These are phyloP conservation scores for Solanum aculeatissimum DNA, from an alignment of 305 asterid species.

Conservation along the genomic window DNA sequence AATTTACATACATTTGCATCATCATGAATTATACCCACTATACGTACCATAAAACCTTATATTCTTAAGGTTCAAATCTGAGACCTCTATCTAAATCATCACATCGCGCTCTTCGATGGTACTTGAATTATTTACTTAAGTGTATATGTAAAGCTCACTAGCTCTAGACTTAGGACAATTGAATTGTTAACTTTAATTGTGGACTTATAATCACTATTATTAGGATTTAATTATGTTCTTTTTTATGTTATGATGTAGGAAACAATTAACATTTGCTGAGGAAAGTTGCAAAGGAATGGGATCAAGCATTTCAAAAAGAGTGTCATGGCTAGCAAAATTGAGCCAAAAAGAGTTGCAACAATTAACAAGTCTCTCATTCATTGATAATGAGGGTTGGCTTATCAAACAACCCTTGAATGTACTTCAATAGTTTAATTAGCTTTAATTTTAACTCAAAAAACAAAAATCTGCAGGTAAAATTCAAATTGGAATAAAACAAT, in stretches of 20 bases:
- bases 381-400: slow-evolving; percentile 31
- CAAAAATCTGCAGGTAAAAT: neutral
- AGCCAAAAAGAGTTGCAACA: neutral
- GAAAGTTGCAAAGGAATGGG: slow-evolving; percentile 27
- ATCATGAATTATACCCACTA: neutral
- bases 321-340: slow-evolving; percentile 25
- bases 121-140: neutral
- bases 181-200: too few species aligned
- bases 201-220: too few species aligned
- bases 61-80: neutral
- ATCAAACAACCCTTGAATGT: slow-evolving; percentile 8
- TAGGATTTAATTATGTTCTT: neutral
- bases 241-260: slow-evolving; percentile 8
- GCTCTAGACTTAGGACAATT: too few species aligned
- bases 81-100: neutral
- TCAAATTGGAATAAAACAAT: neutral
- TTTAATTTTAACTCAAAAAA: neutral
- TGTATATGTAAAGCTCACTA: too few species aligned
- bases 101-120: neutral
- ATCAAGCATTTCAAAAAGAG: slow-evolving; percentile 17
- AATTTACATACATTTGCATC: too few species aligned
- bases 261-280: slow-evolving; percentile 23
- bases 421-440: neutral
- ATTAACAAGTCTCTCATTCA: slow-evolving; percentile 14
- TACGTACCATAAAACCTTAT: too few species aligned